Base-by-base conservation (phyloP, 2,329 filamentous ascomycete species). In the Penicillium sp. region DNA sequence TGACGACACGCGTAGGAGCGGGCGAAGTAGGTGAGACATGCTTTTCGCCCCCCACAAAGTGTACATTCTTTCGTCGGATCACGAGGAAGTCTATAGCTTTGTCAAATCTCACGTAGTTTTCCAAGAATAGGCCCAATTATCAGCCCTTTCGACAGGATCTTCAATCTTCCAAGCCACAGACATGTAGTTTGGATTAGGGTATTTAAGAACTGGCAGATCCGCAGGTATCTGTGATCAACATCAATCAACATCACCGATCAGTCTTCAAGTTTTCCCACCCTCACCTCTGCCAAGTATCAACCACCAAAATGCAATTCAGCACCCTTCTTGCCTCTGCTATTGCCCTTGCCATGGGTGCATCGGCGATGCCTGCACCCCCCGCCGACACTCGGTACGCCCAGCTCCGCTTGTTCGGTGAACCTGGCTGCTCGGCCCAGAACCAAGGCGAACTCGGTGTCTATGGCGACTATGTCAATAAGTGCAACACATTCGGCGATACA, bases 401-500 rank as follows among this genome's bases (percentile, higher is more conserved):
- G 31, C 50, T 63, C 16, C 60, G 60, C 16, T 31, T 63, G 8
- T 63, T 31, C 40, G 52, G 60, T n/a, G 56, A 56, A 18, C 34
- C 56, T 8, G 51, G 54, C 36, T 63, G 60, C 31, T 51, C 26
- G 3, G 56, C 31, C 11, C 29, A 50, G 19, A 63, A 63, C 40
- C 31, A 52, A 26, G 60, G 60, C 13, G 60, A 63, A 14, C 48
- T 63, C 5, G 60, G 60, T 24, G 46, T 63, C 10, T 61, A 63
- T 39, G 52, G 48, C 33, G 48, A 53, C 31, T 19, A 36, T 10
- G 46, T 61, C 31, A 60, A 63, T 37, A 37, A 50, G 26, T 63
- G 60, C 39, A 24, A 54, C 31, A 48, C 34, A 16, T 61, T 59
- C 2, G 42, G 36, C 7, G 45, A 51, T 18, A 33, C 50, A 5